Evolutionary conservation across 2,329 filamentous ascomycete genomes (phyloP), one percentile per base, ranked within the genome.

Genomic region (Aaosphaeria pasadenensis): DNA sequence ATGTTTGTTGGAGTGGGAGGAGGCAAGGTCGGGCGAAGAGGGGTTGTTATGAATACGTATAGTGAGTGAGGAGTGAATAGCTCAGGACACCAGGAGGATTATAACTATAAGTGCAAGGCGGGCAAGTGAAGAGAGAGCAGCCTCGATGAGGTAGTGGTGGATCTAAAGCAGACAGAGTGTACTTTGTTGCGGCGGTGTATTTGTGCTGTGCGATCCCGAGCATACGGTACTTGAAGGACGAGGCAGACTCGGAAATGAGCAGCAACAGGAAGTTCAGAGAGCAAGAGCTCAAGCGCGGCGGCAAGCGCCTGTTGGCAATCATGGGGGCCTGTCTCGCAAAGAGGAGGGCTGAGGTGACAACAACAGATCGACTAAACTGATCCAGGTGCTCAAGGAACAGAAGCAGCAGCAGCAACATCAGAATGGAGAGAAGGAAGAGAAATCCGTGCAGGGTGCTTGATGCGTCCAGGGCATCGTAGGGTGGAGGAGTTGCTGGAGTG

Each of bases 221-320:
- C 41, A 53, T 53, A 64, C 57, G 59, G 62, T 56, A 64, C 58
- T 60, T 62, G 53, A 57, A 51, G 54, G 47, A 59, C 63, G 56
- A 70, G 67, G 67, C 67, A 69, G 67, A 70, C 57, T 65, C 58
- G 59, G 60, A 63, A 53, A 67, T 61, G 62, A 61, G 52, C 56
- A 55, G 45, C 36, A 38, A 9, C 42, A 46, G 42, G 9, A n/a
- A 36, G n/a, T 36, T 9, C 33, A 9, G 33, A 9, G 33, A 36
- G 33, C n/a, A 49, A 38, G 47, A 40, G 48, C 49, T 54, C 49
- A 46, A 55, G 60, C 64, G 56, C 66, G 63, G 62, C 62, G 60
- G 65, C 60, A 64, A 55, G 67, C 66, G 66, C 57, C 59, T 68
- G 62, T 66, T 66, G 60, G 59, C 30, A 30, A 32, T 51, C 33